Base-by-base conservation (phyloP, 441 rosid genomes). In the Gossypium gossypioides region DNA sequence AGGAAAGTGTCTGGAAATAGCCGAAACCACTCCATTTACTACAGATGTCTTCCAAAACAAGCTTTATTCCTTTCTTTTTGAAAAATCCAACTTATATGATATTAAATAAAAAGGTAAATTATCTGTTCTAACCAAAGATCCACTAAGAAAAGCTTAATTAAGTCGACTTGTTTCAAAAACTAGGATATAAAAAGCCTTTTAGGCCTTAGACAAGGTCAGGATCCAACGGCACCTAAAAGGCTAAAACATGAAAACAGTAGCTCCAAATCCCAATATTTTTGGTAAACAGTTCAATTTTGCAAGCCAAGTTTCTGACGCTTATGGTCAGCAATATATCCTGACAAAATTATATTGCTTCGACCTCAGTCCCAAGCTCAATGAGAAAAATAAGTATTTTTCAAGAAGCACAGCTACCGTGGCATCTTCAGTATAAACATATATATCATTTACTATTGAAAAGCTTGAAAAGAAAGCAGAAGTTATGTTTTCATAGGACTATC, bases 1-100 rank as follows among this genome's bases (percentile, higher is more conserved):
- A 93, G 52, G 97, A 87, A 29, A 96, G 86, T 21, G 97, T 80
- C 98, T 96, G 83, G 68, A 74, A 68, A 76, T 51, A 73, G 72
- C 77, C 82, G 68, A 82, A 79, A 34, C 74, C 42, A 81, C 63
- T 80, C 19, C 82, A 67, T 51, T 71, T 69, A 74, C 15, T 55
- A 68, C 32, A 34, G 18, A 15, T 18, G 56, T 12, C 40, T 67
- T 59, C 50, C 42, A 8, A 25, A 57, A 58, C 40, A 34, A 56
- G 21, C 13, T 32, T 56, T 15, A 0, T 8, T 18, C 7, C 27
- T 25, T 40, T 63, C 0, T 63, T 64, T 64, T 4, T 61, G 6
- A 44, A 13, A 55, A 34, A 40, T 40, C 12, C 19, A 46, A 27
- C 74, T 5, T 32, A 68, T 51, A 51, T 27, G 22, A 68, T 52